Conservation (phyloP, 106 monocot species). For the Acorus calamus region DNA sequence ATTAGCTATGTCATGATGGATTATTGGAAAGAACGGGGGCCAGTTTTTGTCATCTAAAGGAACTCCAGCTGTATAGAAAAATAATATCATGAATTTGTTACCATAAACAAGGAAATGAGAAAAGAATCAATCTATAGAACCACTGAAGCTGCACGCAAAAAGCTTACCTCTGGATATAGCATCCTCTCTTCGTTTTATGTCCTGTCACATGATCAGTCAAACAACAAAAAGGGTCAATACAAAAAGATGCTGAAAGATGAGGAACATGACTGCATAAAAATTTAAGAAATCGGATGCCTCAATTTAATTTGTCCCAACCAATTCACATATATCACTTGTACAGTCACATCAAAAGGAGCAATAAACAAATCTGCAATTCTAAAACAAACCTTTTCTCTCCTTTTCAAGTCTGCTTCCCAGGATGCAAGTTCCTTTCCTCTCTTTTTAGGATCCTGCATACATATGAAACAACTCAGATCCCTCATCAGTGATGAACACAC, state of each 20-base stretch:
- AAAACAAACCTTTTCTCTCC: slow-evolving; percentile 17
- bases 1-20: slow-evolving; percentile 92
- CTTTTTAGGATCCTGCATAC: slow-evolving; percentile 10
- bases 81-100: background rate
- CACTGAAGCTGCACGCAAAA: background rate
- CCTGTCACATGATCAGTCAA: slow-evolving; percentile 3
- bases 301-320: no score
- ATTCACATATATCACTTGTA: no score
- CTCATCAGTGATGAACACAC: background rate
- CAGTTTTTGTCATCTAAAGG: slow-evolving; percentile 80
- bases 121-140: background rate
- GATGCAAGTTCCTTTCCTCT: slow-evolving; percentile 18
- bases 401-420: slow-evolving; percentile 25
- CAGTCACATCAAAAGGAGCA: no score
- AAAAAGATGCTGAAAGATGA: background rate
- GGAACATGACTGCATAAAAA: background rate
- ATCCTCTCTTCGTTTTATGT: slow-evolving; percentile 23
- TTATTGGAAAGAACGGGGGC: slow-evolving; percentile 92
- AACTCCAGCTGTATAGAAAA: slow-evolving; percentile 61
- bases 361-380: no score
- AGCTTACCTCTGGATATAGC: slow-evolving; percentile 18
- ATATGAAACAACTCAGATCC: background rate
- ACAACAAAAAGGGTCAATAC: background rate
- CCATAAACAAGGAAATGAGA: background rate
- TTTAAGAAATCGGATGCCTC: background rate